These are phyloP conservation scores for Domatiomyces catenatus DNA, from an alignment of 2,329 filamentous ascomycete species.

Conservation along the genomic window DNA sequence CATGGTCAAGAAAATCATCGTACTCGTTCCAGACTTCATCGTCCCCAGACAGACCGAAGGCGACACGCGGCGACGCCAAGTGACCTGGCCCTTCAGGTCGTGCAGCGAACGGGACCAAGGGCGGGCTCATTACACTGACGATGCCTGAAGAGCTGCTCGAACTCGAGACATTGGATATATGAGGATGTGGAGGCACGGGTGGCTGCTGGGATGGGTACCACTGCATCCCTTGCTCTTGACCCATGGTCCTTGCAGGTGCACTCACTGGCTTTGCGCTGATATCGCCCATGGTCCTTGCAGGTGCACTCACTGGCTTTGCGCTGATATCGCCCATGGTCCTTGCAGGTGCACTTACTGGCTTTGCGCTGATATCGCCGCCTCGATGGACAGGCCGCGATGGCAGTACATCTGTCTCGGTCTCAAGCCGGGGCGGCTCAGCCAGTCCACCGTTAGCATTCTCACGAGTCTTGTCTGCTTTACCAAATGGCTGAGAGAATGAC, in stretches of 20 bases:
- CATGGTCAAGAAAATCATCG: constrained; percentile 68
- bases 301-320: constrained; percentile 23
- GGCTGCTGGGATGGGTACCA: not conserved
- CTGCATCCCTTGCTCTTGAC: not conserved
- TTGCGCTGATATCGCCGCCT: constrained; percentile 18
- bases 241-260: constrained; percentile 15
- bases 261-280: constrained; percentile 21
- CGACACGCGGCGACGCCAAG: not conserved
- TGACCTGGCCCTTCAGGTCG: not conserved
- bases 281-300: constrained; percentile 15
- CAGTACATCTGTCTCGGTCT: constrained; percentile 15
- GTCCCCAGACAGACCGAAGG: constrained; percentile 32
- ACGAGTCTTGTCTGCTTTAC: constrained; percentile 28
- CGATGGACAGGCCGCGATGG: constrained; percentile 18
- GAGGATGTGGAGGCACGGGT: constrained; percentile 19
- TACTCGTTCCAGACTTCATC: constrained; percentile 95
- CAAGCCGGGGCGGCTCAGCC: constrained; percentile 15
- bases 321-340: constrained; percentile 14
- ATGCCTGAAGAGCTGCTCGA: constrained; percentile 49
- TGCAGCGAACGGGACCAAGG: constrained; percentile 1
- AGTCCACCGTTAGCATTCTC: constrained; percentile 18
- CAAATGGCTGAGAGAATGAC: constrained; percentile 76
- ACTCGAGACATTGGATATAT: constrained; percentile 52
- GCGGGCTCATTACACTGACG: constrained; percentile 32
- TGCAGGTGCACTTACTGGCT: constrained; percentile 23